Conservation (phyloP, 1,284 basidiomycete genomes). For the Puccinia novopanici region DNA sequence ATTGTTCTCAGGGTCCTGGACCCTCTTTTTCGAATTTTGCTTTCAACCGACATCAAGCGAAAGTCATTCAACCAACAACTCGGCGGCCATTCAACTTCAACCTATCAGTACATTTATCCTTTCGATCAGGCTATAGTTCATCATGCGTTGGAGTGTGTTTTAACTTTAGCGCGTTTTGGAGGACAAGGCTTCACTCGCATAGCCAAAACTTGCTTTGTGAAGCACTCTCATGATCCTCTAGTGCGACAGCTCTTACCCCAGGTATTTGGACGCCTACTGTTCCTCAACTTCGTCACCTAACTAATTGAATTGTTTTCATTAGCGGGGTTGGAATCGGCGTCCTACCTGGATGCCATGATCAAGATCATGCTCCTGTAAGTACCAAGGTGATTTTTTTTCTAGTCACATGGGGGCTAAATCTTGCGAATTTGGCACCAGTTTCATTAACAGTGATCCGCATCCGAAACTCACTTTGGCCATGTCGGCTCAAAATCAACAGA, state of each 20-base stretch:
- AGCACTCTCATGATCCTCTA: slow-evolving; percentile 67
- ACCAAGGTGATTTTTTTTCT: neutral
- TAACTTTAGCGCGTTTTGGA: slow-evolving; percentile 78
- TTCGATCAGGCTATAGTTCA: neutral
- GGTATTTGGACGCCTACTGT: slow-evolving; percentile 61
- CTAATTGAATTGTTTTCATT: neutral
- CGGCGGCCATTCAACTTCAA: slow-evolving; percentile 72
- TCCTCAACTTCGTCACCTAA: slow-evolving; percentile 52
- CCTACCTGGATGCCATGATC: slow-evolving; percentile 68
- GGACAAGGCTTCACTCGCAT: slow-evolving; percentile 80
- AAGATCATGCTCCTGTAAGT: slow-evolving; percentile 37
- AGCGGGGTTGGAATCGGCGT: slow-evolving; percentile 57
- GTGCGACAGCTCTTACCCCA: slow-evolving; percentile 64
- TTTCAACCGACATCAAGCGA: slow-evolving; percentile 69
- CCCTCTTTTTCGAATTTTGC: slow-evolving; percentile 76
- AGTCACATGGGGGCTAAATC: slow-evolving; percentile 1
- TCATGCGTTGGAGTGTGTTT: slow-evolving; percentile 67
- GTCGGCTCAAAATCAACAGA: slow-evolving; percentile 66
- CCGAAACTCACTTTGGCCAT: slow-evolving; percentile 63
- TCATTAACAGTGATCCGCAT: slow-evolving; percentile 73
- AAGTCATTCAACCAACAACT: slow-evolving; percentile 59
- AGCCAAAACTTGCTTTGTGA: slow-evolving; percentile 67
- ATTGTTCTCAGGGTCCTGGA: slow-evolving; percentile 70
- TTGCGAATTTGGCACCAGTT: slow-evolving; percentile 61
- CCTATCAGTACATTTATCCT: slow-evolving; percentile 67